Base-by-base conservation (phyloP, 805 yeast genomes). In the Cyberlindnera saturnus region DNA sequence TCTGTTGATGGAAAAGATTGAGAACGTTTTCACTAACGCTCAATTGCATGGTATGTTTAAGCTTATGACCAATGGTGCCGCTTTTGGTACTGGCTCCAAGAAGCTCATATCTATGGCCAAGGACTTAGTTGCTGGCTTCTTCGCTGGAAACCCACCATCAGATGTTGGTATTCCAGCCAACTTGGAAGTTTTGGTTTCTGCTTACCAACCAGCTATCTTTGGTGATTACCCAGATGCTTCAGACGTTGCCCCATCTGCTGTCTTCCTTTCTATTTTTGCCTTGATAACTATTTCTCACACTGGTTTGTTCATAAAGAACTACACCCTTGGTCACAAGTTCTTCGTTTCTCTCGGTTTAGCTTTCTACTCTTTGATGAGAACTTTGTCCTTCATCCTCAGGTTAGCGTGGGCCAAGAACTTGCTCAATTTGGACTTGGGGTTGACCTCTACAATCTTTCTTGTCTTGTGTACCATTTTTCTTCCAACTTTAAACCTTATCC, bases 241-340 rank as follows among this genome's bases (percentile, higher is more conserved):
- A 10, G 91, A 84, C 61, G 58, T 69, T 18, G 86, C 77, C 4
- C 88, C 88, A 18, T 66, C 75, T 48, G 76, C 76, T 4, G 59
- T 83, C 2, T 81, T 82, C 51, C 57, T 73, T 14, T 84, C 74
- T 1, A 63, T 75, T 5, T 83, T 79, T 52, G 61, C 67, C 13
- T 42, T 81, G 10, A 53, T 82, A 38, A 56, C 68, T 32, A 23
- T 77, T 1, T 67, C 68, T 0, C 81, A 80, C 53, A 39, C 65
- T 4, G 44, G 51, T 18, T 63, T 82, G 7, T 81, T 76, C 54
- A 23, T 62, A 8, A 60, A 70, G 33, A 79, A 84, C 61, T 59
- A 49, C 40, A 50, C 67, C 5, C 63, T 82, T 50, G 81, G 81
- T 13, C 90, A 84, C 62, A 67, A 69, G 46, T 83, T 83, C 58